Evolutionary conservation across 306 rosid genomes (phyloP), one percentile per base, ranked within the genome.

Genomic region (Trifolium pratense): DNA sequence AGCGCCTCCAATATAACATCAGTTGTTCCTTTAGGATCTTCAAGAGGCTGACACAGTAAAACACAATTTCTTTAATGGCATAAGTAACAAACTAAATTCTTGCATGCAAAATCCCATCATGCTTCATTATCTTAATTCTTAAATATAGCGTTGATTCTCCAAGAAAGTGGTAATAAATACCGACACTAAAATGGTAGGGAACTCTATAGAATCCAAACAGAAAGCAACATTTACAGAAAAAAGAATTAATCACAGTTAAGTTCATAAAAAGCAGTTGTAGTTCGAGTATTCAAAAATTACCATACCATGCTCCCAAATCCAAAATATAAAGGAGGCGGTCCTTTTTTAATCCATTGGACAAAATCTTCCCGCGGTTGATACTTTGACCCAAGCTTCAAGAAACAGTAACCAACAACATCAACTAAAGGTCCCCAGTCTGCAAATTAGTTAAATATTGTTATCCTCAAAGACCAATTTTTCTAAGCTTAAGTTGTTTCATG

Each of bases 271-370:
- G 3, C 56, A 3, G 56, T 46, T 21, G 14, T 45, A 36, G 66
- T 57, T 43, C 39, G 61, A 67, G 79, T 70, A 46, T 9, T 21
- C 21, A 63, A 37, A 76, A 78, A 75, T 70, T 79, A 76, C 49
- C 85, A 49, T 91, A 94, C 99, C 97, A 94, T 94, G 90, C 99
- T 94, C 36, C 99, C 99, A 79, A 94, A 94, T 55, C 99, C 99
- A 74, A 94, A 82, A 82, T 91, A 94, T 75, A 94, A 60, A 31
- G 99, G 99, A 74, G 87, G 88, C 4, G 87, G 73, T 77, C 97
- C 97, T 61, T 86, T 86, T 42, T 79, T 23, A 86, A 94, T 89
- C 97, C 99, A 94, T 1, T 81, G 88, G 45, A 88, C 78, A 81
- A 89, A 86, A 40, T 88, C 80, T 34, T 94, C 91, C 43, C 75